These are phyloP conservation scores for Oryza meyeriana DNA, from an alignment of 176 grass and related monocot species.

Conservation along the genomic window DNA sequence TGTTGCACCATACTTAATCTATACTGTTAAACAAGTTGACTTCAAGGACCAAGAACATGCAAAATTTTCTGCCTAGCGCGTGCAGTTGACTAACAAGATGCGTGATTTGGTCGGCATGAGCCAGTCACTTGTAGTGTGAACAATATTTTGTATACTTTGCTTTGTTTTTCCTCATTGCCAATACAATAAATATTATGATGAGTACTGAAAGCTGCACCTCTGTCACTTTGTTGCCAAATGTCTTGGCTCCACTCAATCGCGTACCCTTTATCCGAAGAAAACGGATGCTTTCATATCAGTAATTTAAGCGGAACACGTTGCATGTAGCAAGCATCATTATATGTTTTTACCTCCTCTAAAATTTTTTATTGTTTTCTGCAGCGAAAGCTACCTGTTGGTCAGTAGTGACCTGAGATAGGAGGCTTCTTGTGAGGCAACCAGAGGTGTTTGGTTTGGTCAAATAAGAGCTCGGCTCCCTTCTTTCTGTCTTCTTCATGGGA, in stretches of 20 bases:
- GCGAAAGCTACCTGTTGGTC: slow-evolving; percentile 31
- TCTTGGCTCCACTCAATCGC: slow-evolving; percentile 11
- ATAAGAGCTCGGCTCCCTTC: slow-evolving; percentile 7
- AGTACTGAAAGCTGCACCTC: slow-evolving; percentile 26
- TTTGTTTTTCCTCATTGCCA: not conserved
- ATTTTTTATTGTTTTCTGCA: slow-evolving; percentile 19
- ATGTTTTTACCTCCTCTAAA: slow-evolving; percentile 1
- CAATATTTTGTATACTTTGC: not conserved
- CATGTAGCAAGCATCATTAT: not conserved
- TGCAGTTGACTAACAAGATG: slow-evolving; percentile 11
- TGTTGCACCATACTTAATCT: slow-evolving; percentile 1
- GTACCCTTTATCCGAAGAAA: slow-evolving; percentile 24
- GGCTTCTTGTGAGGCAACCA: slow-evolving; percentile 2
- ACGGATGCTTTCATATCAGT: not conserved
- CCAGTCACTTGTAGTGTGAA: slow-evolving; percentile 4
- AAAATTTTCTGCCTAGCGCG: not conserved
- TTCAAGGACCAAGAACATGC: slow-evolving; percentile 19
- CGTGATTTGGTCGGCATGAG: not conserved
- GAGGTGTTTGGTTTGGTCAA: slow-evolving; percentile 37
- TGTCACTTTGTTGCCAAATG: slow-evolving; percentile 24
- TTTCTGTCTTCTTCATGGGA: slow-evolving; percentile 20
- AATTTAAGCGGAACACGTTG: not conserved
- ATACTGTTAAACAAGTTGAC: slow-evolving; percentile 7
- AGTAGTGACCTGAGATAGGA: slow-evolving; percentile 21
- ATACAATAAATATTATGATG: not conserved